These are phyloP conservation scores for Skeletonema tropicum DNA, from an alignment of 108 stramenopile species.

Conservation along the genomic window DNA sequence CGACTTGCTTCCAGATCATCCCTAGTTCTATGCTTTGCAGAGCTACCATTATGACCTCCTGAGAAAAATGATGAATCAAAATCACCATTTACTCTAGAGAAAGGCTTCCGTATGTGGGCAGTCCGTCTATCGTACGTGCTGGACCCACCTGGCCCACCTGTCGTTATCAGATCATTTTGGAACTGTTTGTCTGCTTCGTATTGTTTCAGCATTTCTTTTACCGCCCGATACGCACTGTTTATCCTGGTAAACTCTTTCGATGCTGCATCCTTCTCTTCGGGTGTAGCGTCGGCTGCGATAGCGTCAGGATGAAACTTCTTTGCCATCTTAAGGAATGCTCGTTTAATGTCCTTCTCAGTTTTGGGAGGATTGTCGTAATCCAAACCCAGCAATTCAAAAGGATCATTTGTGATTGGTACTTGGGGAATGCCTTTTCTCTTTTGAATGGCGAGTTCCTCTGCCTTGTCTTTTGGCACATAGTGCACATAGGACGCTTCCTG, in stretches of 20 bases:
- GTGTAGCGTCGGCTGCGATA: slow-evolving; percentile 44
- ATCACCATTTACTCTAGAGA: slow-evolving; percentile 24
- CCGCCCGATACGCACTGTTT: slow-evolving; percentile 67
- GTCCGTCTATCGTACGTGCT: slow-evolving; percentile 14
- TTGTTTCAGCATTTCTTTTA: slow-evolving; percentile 47
- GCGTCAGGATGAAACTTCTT: slow-evolving; percentile 84
- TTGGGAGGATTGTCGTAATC: slow-evolving; percentile 43
- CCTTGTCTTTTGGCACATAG: neutral
- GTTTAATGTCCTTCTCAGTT: slow-evolving; percentile 66
- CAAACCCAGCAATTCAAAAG: slow-evolving; percentile 45
- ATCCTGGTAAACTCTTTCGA: slow-evolving; percentile 72
- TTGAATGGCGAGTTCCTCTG: slow-evolving; percentile 11
- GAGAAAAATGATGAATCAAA: slow-evolving; percentile 21
- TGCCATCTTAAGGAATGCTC: slow-evolving; percentile 73
- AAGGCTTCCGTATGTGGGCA: slow-evolving; percentile 22
- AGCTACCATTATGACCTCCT: slow-evolving; percentile 7
- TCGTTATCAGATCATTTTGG: slow-evolving; percentile 21
- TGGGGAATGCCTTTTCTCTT: slow-evolving; percentile 10
- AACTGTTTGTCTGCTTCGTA: slow-evolving; percentile 18
- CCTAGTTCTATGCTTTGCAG: slow-evolving; percentile 23
- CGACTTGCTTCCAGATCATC: slow-evolving; percentile 12
- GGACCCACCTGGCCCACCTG: slow-evolving; percentile 27
- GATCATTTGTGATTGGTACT: slow-evolving; percentile 49
- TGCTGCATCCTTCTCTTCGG: slow-evolving; percentile 68
- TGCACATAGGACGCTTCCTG: neutral